Evolutionary conservation across 192 early-diverging fungal genomes (phyloP).

Genomic region (Coemansia sp.): DNA sequence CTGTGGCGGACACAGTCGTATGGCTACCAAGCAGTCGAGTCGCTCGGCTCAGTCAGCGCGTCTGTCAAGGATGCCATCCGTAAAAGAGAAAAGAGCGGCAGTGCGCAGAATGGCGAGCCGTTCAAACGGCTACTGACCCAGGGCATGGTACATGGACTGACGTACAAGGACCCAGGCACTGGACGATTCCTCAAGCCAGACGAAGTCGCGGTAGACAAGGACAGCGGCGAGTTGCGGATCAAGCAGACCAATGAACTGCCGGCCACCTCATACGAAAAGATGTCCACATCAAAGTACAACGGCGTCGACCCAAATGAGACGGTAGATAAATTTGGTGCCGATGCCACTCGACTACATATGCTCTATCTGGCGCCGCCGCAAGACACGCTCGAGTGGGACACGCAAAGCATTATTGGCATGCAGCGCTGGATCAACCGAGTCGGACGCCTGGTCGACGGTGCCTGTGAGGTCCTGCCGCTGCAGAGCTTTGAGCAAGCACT

Average conservation of each 20-base stretch:
- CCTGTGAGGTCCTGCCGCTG: conserved; percentile 50
- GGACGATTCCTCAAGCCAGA: conserved; percentile 76
- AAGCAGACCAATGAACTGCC: conserved; percentile 64
- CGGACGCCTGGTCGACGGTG: conserved; percentile 58
- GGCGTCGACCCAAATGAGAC: conserved; percentile 82
- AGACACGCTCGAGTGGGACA: conserved; percentile 93
- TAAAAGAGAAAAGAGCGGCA: conserved; percentile 45
- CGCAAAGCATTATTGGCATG: conserved; percentile 90
- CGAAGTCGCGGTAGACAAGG: conserved; percentile 56
- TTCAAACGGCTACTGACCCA: conserved; percentile 86
- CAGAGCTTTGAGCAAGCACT: conserved; percentile 51
- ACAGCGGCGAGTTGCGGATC: conserved; percentile 58
- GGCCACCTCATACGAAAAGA: conserved; percentile 81
- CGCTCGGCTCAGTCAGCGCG: neutral
- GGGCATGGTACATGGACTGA: conserved; percentile 94
- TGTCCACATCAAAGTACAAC: conserved; percentile 97
- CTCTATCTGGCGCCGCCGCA: conserved; percentile 88
- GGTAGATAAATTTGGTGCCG: conserved; percentile 66
- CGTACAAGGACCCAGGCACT: conserved; percentile 75
- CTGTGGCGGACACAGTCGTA: conserved; percentile 64
- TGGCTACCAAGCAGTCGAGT: neutral
- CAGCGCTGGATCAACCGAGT: conserved; percentile 79
- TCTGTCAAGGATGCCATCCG: conserved; percentile 14
- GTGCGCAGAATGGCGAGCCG: conserved; percentile 72
- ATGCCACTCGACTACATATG: conserved; percentile 84